phyloP scores from a whole-genome alignment of 129 eudicot genomes.

The Arctium minus region DNA sequence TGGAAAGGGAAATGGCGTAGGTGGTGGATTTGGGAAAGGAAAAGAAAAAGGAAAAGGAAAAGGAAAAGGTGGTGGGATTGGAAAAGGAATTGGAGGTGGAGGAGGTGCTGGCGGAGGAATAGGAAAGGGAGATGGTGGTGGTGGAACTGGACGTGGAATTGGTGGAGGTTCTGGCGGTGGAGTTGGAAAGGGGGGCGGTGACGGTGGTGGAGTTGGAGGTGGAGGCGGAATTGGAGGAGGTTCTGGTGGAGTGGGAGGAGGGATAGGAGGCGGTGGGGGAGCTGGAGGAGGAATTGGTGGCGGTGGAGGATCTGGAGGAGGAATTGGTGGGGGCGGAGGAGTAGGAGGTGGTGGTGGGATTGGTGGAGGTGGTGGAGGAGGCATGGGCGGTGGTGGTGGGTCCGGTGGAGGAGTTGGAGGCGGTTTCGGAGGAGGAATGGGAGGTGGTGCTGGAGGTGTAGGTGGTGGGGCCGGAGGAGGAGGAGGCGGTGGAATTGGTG shows the following conservation, averaged over 20 bases:
- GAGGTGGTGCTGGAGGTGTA: conserved; percentile 17
- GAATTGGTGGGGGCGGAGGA: conserved; percentile 30
- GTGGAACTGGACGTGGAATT: too few relatives aligned
- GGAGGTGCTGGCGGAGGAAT: conserved; percentile 25
- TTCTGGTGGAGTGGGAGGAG: conserved; percentile 12
- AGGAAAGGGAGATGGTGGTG: conserved; percentile 24
- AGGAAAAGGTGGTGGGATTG: conserved; percentile 21
- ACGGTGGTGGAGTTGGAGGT: conserved; percentile 11
- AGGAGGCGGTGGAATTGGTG: conserved; percentile 26
- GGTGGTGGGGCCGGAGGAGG: conserved; percentile 28
- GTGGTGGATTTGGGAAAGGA: conserved; percentile 33
- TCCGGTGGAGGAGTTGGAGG: conserved; percentile 26
- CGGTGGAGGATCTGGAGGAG: conserved; percentile 12
- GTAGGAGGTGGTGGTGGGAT: conserved; percentile 7
- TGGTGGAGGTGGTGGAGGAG: conserved; percentile 15
- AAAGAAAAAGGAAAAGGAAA: too few relatives aligned
- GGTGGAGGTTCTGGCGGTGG: conserved; percentile 12
- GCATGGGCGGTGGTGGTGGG: conserved; percentile 13
- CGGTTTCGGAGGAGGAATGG: conserved; percentile 23
- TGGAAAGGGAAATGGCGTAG: conserved; percentile 22
- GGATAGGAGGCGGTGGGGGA: background rate
- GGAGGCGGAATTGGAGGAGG: conserved; percentile 32
- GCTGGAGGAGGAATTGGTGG: conserved; percentile 7
- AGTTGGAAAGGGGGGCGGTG: conserved; percentile 23
- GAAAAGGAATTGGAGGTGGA: conserved; percentile 17